Base-by-base conservation (phyloP, 2,329 filamentous ascomycete species). In the Fusarium neocosmosporiellum region DNA sequence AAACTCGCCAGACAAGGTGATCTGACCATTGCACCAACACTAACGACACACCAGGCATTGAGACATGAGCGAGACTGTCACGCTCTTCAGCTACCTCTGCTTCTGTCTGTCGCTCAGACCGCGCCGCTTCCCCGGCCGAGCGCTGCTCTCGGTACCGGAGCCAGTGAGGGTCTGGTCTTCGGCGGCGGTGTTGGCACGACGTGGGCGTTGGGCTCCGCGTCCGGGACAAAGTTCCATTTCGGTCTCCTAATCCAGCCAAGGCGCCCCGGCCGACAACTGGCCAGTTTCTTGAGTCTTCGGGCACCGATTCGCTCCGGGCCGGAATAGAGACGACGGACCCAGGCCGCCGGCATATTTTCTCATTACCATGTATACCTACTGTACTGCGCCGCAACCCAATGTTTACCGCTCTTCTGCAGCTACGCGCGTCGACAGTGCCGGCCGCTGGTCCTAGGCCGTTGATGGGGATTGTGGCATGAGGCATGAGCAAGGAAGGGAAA, bases 261-360 rank as follows among this genome's bases (percentile, higher is more conserved):
- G 34, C 34, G 29, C 55, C 60, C 65, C 65, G 69, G 58, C 55
- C 53, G 57, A 62, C 14, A 43, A 24, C 50, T 58, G 50, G 29
- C 58, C 58, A 59, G 36, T 59, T 57, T 33, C 57, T 33, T 11
- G n/a, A 24, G 58, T 10, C 16, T 43, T 63, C 63, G 68, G 59
- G 50, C 48, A 67, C 71, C 69, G 63, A 67, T 33, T 50, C 39
- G 58, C 61, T 61, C 60, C 75, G 67, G 65, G 20, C 67, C 67
- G 67, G 68, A 36, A 22, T 61, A 13, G 50, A 39, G 36, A 70
- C 46, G 36, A 70, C 53, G 55, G 54, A 37, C 54, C 60, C 37
- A 66, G 43, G 46, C 31, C 59, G 59, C 48, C 50, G 53, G 50
- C 39, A 41, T 61, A 61, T 62, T 55, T 50, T 50, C 46, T 50